Evolutionary conservation across 2,329 filamentous ascomycete genomes (phyloP).

Genomic region (Colletotrichum somersetense): DNA sequence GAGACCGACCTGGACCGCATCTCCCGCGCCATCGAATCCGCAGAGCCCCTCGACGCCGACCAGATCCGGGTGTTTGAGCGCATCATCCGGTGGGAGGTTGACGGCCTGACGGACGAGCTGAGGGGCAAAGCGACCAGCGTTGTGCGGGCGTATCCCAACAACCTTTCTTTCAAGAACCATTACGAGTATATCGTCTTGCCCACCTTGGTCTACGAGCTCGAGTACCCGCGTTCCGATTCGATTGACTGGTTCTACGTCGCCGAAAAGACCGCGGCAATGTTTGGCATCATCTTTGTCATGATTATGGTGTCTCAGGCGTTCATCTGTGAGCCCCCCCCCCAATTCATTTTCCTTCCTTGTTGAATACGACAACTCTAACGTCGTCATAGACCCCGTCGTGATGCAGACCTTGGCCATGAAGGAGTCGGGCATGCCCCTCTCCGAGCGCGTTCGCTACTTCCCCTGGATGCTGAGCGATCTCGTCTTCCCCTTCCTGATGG

Average conservation of each 20-base stretch:
- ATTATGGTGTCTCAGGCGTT: slow-evolving; percentile 81
- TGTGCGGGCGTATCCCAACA: slow-evolving; percentile 73
- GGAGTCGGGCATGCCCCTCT: slow-evolving; percentile 71
- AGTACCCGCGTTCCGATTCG: slow-evolving; percentile 76
- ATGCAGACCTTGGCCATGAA: slow-evolving; percentile 76
- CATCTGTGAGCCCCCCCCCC: slow-evolving; percentile 63
- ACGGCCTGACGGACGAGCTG: slow-evolving; percentile 73
- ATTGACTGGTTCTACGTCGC: slow-evolving; percentile 82
- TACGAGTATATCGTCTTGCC: slow-evolving; percentile 81
- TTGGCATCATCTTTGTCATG: slow-evolving; percentile 83
- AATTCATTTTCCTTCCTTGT: neutral
- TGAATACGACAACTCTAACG: slow-evolving; percentile 23
- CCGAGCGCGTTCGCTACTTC: slow-evolving; percentile 73
- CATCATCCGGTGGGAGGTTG: slow-evolving; percentile 77
- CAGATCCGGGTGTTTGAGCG: slow-evolving; percentile 74
- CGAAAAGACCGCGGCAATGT: slow-evolving; percentile 77
- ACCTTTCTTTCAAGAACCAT: slow-evolving; percentile 74
- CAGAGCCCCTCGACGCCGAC: slow-evolving; percentile 68
- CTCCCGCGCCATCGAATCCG: slow-evolving; percentile 71
- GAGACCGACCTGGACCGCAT: slow-evolving; percentile 70
- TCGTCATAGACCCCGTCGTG: slow-evolving; percentile 72
- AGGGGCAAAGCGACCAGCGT: slow-evolving; percentile 68
- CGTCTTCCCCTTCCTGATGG: slow-evolving; percentile 83
- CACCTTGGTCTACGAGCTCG: slow-evolving; percentile 83
- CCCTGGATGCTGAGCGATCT: slow-evolving; percentile 82